Percentiles rank a stretch among this genome's conserved stretches.
These are phyloP conservation scores for Microascus cirrosus DNA, from an alignment of 2,329 filamentous ascomycete species.

Conservation along the genomic window DNA sequence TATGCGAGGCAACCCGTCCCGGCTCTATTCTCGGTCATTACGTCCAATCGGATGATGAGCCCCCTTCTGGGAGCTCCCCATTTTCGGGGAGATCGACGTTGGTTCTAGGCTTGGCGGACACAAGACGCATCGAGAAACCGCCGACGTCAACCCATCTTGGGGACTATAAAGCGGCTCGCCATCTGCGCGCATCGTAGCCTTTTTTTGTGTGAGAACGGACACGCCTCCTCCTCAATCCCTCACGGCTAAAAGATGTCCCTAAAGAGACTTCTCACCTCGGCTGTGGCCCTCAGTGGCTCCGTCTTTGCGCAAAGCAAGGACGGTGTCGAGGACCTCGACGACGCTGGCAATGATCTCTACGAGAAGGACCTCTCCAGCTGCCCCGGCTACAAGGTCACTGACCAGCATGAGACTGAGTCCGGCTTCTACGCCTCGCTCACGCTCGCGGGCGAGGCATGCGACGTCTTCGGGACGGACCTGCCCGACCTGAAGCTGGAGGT, in stretches of 20 bases:
- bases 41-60: background rate
- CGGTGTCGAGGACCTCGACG: background rate
- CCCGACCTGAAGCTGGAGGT: constrained; percentile 38
- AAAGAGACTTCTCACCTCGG: background rate
- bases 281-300: background rate
- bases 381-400: constrained; percentile 53
- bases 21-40: background rate
- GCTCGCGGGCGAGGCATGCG: constrained; percentile 13
- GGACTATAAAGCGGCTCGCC: background rate
- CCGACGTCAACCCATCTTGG: background rate
- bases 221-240: background rate
- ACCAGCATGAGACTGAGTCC: constrained; percentile 30
- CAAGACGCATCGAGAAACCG: background rate
- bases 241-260: background rate
- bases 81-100: background rate
- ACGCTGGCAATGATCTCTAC: constrained; percentile 1
- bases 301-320: constrained; percentile 1
- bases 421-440: constrained; percentile 8
- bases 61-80: background rate
- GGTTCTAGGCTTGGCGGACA: background rate
- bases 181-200: background rate
- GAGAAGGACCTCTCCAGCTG: constrained; percentile 22
- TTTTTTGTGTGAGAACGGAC: background rate
- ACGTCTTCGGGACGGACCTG: constrained; percentile 13
- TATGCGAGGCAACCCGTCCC: background rate